phyloP scores from a whole-genome alignment of 164 flowering plant species.

The Platanus orientalis region DNA sequence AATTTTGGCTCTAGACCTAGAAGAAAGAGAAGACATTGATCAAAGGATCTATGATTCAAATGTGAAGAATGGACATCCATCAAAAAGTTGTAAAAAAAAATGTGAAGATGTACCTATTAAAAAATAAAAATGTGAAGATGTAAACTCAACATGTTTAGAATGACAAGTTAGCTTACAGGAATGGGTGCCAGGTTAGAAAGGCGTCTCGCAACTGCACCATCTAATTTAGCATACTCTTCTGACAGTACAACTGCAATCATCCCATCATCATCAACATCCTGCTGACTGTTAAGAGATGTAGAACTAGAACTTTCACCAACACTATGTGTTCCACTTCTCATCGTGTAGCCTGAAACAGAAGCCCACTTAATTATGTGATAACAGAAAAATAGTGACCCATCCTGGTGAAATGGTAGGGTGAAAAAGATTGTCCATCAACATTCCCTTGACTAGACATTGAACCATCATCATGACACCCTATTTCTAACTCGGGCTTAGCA shows the following conservation, averaged over 20 bases:
- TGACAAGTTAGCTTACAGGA: slow-evolving; percentile 41
- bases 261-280: slow-evolving; percentile 66
- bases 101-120: no score
- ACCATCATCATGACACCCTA: no score
- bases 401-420: slow-evolving; percentile 1
- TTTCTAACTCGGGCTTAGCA: no score
- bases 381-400: slow-evolving; percentile 1
- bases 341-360: slow-evolving; percentile 13
- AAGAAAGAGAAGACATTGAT: no score
- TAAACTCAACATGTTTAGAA: slow-evolving; percentile 3
- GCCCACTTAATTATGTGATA: slow-evolving; percentile 5
- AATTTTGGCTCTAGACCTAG: no score
- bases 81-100: no score
- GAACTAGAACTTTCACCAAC: slow-evolving; percentile 58
- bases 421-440: background rate
- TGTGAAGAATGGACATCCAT: no score
- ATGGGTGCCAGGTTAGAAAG: slow-evolving; percentile 64
- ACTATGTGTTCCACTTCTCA: slow-evolving; percentile 30
- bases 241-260: slow-evolving; percentile 79
- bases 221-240: slow-evolving; percentile 75
- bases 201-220: slow-evolving; percentile 64
- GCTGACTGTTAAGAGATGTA: slow-evolving; percentile 53
- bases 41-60: no score
- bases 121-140: background rate
- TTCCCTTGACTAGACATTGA: no score